Evolutionary conservation across 371 early-diverging fungal species (phyloP), one percentile per base, ranked within the genome.

Genomic region (Entomophthora muscae): DNA sequence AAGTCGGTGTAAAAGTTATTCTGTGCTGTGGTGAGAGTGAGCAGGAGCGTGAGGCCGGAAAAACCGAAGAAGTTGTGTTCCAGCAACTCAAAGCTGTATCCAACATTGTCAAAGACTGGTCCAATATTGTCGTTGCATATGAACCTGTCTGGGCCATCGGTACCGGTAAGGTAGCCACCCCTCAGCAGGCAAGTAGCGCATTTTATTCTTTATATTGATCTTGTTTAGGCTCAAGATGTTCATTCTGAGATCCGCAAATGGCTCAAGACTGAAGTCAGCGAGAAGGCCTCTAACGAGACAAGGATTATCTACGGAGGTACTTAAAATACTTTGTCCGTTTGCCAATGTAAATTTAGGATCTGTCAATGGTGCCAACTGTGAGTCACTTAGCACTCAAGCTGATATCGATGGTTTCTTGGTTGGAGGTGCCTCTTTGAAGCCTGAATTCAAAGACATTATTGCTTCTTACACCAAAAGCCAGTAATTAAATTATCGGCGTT

Each of bases 101-200:
- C 67, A 76, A 77, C 33, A 68, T 76, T 32, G 68, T 87, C 67
- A 71, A 75, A 59, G 89, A 92, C 78, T 93, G 93, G 96, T 73
- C 79, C 64, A 80, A 90, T 70, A 84, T 99, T 64, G 97, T 97
- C 33, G 78, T 99, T 75, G 99, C 99, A 68, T 99, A 99, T 74
- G 99, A 99, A 80, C 99, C 99, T 63, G 96, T 98, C 61, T 99
- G 99, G 99, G 99, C 99, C 63, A 90, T 80, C 73, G 99, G 99
- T 67, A 98, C 99, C 33, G 98, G 98, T 71, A 91, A 92, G 83
- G 92, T 96, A 10, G 97, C 99, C 42, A 89, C 95, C 30, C 93
- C 92, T 60, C 82, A 89, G 60, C 93, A 98, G 71, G 77, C 81
- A 72, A 63, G n/a, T n/a, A n/a, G n/a, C n/a, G 65, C 30, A 23